Base-by-base conservation (phyloP, 768 basidiomycete species). In the Leccinum rimulosum region DNA sequence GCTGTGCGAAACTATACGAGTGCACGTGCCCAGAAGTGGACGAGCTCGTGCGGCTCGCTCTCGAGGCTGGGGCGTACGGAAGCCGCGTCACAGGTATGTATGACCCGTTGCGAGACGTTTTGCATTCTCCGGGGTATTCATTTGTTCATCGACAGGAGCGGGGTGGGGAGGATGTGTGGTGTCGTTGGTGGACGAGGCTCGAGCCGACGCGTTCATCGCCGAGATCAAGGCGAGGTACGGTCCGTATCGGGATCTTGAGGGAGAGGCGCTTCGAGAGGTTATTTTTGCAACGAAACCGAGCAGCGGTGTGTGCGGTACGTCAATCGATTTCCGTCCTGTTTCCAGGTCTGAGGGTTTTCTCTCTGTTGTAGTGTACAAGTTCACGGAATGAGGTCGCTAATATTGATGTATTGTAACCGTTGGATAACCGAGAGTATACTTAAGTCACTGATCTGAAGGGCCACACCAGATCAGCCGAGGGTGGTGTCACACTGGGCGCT, bases 161-260 rank as follows among this genome's bases (percentile, higher is more conserved):
- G 93, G 92, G 4, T 96, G 93, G 93, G 94, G 94, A 38, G 93
- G 93, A 6, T 94, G 92, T 67, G 89, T 89, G 0, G 88, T 95
- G 22, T 92, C 90, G 7, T 80, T 95, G 19, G 87, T 95, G 15
- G 80, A 83, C 7, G 87, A 88, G 66, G 72, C 76, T 19, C 66
- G 82, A 48, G 89, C 90, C 3, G 79, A 81, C 0, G 60, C 66
- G 8, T 95, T 95, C 70, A 86, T 93, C 49, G 67, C 75, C 61
- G 77, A 79, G 62, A 75, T 95, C 17, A 82, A 77, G 67, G 74
- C 74, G n/a, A 74, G 73, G 4, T 95, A 93, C 69, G 73, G 69
- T 17, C 82, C 87, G n/a, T 93, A 90, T 71, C 75, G 75, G 61
- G 77, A 73, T 6, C 71, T 95, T 43, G 77, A 81, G 56, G 82